Evolutionary conservation across 2,329 filamentous ascomycete species (phyloP).

Genomic region (Nemania serpens): DNA sequence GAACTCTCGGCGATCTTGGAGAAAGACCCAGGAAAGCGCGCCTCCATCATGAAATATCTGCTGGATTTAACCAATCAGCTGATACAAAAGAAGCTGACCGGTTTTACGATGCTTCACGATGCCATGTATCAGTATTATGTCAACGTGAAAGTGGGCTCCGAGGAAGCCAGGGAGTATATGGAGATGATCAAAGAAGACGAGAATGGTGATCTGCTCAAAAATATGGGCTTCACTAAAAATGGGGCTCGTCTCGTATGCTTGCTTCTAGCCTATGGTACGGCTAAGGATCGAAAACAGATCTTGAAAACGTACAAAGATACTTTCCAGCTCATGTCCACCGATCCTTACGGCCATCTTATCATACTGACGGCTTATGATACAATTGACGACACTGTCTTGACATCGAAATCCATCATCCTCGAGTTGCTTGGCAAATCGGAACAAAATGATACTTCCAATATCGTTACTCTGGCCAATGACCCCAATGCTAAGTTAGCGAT

Average conservation of each 20-base stretch:
- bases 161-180: constrained; percentile 84
- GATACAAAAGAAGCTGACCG: constrained; percentile 94
- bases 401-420: constrained; percentile 81
- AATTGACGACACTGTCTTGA: constrained; percentile 91
- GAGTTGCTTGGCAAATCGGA: constrained; percentile 79
- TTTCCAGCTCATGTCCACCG: constrained; percentile 81
- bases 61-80: constrained; percentile 87
- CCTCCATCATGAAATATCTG: constrained; percentile 83
- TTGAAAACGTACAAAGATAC: constrained; percentile 90
- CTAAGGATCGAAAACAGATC: constrained; percentile 91
- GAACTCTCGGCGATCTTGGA: constrained; percentile 78
- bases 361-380: constrained; percentile 88
- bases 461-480: constrained; percentile 68
- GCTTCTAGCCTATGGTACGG: constrained; percentile 79
- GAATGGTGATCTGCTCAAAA: constrained; percentile 87
- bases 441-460: constrained; percentile 64
- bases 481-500: constrained; percentile 69
- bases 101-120: constrained; percentile 97
- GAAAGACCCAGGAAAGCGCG: constrained; percentile 81
- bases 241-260: constrained; percentile 82
- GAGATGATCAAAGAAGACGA: constrained; percentile 93
- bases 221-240: constrained; percentile 92
- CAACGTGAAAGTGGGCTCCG: constrained; percentile 74
- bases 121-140: constrained; percentile 97
- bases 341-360: constrained; percentile 77